Conservation (phyloP, 2,329 filamentous ascomycete genomes). For the Camillea tinctor region DNA sequence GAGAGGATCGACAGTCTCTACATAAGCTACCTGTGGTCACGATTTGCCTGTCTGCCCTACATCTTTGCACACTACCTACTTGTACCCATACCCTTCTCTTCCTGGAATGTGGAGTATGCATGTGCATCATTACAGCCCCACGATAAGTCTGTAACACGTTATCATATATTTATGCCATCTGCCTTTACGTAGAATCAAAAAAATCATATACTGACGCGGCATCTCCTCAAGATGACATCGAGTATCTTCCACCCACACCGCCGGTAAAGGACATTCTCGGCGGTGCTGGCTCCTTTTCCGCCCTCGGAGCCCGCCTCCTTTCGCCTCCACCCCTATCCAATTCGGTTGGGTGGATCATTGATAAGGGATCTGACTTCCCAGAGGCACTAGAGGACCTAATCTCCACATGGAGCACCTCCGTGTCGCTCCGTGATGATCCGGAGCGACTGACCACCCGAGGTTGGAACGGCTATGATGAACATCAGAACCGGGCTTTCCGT, state of each 20-base stretch:
- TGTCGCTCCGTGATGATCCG: slow-evolving; percentile 64
- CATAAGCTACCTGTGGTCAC: background rate
- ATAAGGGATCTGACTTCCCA: slow-evolving; percentile 87
- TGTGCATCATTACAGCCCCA: background rate
- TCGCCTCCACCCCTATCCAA: slow-evolving; percentile 66
- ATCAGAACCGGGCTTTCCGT: slow-evolving; percentile 72
- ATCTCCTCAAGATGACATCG: slow-evolving; percentile 75
- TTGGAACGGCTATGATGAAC: slow-evolving; percentile 85
- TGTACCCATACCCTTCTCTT: background rate
- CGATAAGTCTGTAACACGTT: background rate
- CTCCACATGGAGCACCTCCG: slow-evolving; percentile 72
- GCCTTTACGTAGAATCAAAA: no score
- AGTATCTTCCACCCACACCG: slow-evolving; percentile 70
- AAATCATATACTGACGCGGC: slow-evolving; percentile 23
- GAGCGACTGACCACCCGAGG: slow-evolving; percentile 78
- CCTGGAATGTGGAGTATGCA: background rate
- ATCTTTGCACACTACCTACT: no score
- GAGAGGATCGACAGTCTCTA: background rate
- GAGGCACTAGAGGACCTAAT: slow-evolving; percentile 61
- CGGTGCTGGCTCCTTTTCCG: slow-evolving; percentile 83
- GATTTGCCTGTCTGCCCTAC: background rate
- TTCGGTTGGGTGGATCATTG: slow-evolving; percentile 84
- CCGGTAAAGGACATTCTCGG: slow-evolving; percentile 77
- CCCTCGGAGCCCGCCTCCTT: slow-evolving; percentile 84
- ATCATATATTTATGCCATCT: background rate